Conservation (phyloP, 2,329 filamentous ascomycete genomes). For the Colletotrichum paranaense region DNA sequence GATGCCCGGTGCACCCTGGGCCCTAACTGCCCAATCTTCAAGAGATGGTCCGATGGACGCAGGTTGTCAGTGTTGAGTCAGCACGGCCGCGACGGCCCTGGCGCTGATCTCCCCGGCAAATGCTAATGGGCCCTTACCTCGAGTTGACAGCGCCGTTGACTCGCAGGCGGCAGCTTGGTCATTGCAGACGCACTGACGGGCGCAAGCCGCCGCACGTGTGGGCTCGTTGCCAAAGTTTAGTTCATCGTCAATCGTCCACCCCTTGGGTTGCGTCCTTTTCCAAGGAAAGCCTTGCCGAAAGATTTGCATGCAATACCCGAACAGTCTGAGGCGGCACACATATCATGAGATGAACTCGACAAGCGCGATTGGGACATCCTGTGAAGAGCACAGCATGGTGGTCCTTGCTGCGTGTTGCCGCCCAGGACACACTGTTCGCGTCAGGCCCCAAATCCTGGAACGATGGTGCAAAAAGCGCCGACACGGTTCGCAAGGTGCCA, state of each 20-base stretch:
- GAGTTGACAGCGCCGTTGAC: constrained; percentile 31
- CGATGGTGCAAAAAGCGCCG: neutral
- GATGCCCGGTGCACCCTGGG: neutral
- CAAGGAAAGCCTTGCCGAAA: constrained; percentile 32
- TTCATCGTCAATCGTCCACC: constrained; percentile 23
- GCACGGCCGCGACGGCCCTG: constrained; percentile 23
- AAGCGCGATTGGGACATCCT: constrained; percentile 19
- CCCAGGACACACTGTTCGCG: constrained; percentile 15
- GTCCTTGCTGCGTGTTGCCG: constrained; percentile 10
- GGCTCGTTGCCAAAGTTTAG: constrained; percentile 22
- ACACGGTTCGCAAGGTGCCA: neutral
- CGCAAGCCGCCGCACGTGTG: constrained; percentile 29
- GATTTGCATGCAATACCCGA: constrained; percentile 12
- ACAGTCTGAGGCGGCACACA: neutral
- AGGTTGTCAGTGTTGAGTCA: constrained; percentile 33
- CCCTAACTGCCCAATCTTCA: constrained; percentile 10
- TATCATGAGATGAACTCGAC: constrained; percentile 31
- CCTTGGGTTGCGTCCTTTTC: neutral
- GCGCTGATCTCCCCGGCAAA: constrained; percentile 29
- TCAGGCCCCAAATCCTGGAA: neutral
- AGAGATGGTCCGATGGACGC: constrained; percentile 20
- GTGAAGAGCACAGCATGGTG: constrained; percentile 15
- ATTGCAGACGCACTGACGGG: constrained; percentile 25
- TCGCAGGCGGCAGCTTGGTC: constrained; percentile 20
- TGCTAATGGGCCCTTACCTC: constrained; percentile 18